These are phyloP conservation scores for Starmerella bombicola DNA, from an alignment of 805 yeast species.

Conservation along the genomic window DNA sequence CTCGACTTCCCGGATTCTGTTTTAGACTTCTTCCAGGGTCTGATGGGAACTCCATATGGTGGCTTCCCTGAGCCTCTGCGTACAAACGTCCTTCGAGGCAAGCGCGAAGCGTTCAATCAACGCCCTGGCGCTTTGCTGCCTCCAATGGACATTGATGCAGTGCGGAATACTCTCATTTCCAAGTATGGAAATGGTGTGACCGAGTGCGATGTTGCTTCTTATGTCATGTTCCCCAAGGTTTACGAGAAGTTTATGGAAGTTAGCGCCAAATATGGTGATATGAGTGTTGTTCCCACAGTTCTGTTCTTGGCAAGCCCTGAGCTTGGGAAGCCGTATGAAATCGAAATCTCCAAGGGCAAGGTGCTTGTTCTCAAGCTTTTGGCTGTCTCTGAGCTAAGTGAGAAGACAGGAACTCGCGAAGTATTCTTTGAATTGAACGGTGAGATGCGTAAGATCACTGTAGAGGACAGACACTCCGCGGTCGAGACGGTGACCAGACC, in stretches of 20 bases:
- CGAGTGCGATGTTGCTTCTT: constrained; percentile 87
- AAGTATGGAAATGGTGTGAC: constrained; percentile 62
- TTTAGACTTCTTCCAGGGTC: constrained; percentile 95
- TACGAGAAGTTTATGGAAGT: constrained; percentile 73
- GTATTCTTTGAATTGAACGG: constrained; percentile 97
- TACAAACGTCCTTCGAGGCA: constrained; percentile 76
- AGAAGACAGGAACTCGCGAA: constrained; percentile 81
- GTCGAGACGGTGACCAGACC: constrained; percentile 77
- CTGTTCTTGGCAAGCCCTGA: constrained; percentile 78
- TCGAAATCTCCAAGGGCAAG: constrained; percentile 91
- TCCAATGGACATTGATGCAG: constrained; percentile 65
- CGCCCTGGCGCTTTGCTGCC: constrained; percentile 88
- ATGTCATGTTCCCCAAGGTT: constrained; percentile 96
- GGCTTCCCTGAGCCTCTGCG: constrained; percentile 99
- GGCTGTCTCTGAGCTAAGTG: constrained; percentile 82
- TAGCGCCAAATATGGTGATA: constrained; percentile 72
- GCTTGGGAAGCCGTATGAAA: constrained; percentile 76
- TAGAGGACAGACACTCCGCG: constrained; percentile 76
- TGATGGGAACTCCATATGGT: constrained; percentile 98
- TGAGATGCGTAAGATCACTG: constrained; percentile 90
- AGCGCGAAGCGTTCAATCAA: constrained; percentile 75
- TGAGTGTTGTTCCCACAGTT: constrained; percentile 87
- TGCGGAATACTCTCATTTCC: constrained; percentile 59
- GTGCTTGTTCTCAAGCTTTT: constrained; percentile 77
- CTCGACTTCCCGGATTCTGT: constrained; percentile 98